phyloP scores from a whole-genome alignment of 2,329 filamentous ascomycete species.

The Ophiostoma montium region DNA sequence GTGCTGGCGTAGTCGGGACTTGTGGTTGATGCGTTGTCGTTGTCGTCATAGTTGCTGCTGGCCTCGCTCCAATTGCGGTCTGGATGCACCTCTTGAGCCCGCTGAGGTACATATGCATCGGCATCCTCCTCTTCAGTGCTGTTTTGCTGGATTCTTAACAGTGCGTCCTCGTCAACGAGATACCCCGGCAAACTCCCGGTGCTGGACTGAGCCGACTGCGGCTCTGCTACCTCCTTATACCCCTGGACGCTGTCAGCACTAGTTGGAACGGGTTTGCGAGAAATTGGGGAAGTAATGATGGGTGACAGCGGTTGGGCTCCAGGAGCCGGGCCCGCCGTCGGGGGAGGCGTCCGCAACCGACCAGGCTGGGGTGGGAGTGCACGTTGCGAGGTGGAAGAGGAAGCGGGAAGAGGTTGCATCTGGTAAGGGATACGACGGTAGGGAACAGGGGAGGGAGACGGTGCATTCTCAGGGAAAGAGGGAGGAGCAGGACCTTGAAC shows the following conservation, averaged over 20 bases:
- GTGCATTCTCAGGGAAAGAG: background rate
- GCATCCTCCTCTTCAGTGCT: background rate
- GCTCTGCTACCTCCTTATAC: constrained; percentile 9
- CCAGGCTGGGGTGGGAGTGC: background rate
- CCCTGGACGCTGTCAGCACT: constrained; percentile 16
- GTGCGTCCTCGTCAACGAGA: constrained; percentile 12
- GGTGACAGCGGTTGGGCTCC: constrained; percentile 7
- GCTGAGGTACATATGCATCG: background rate
- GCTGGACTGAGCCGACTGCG: constrained; percentile 14
- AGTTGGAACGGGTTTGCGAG: constrained; percentile 20
- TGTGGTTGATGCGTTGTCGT: constrained; percentile 47
- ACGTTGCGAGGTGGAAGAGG: background rate
- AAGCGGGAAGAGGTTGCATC: background rate
- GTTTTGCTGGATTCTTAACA: constrained; percentile 10
- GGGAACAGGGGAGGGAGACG: background rate
- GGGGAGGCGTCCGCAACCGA: constrained; percentile 9
- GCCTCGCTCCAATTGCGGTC: constrained; percentile 23
- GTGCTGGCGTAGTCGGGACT: constrained; percentile 72
- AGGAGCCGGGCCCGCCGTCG: background rate
- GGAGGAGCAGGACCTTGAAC: constrained; percentile 12
- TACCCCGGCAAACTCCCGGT: constrained; percentile 11
- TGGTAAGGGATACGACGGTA: constrained; percentile 1
- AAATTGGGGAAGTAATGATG: constrained; percentile 15
- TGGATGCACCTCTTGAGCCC: constrained; percentile 19
- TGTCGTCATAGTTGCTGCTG: constrained; percentile 46